Percentiles rank a stretch among this genome's conserved stretches.
Conservation (phyloP, 257 asterid genomes). For the Solanum sparsipilum region DNA sequence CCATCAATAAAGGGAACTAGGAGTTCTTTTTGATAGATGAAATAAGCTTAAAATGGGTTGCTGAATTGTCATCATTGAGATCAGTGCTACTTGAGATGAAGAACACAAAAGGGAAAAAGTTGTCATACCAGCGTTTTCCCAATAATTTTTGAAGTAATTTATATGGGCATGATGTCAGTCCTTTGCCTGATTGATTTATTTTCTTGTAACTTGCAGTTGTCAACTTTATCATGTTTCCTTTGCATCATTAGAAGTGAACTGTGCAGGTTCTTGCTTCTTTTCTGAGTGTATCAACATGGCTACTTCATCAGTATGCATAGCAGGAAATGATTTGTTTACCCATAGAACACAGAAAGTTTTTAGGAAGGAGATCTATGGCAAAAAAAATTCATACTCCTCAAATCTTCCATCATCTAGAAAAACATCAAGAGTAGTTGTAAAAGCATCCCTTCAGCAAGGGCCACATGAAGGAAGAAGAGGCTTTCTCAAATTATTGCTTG, state of each 20-base stretch:
- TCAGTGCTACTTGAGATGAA: neutral
- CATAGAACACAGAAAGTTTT: conserved; percentile 27
- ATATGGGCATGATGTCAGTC: neutral
- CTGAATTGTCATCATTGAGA: neutral
- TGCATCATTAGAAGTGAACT: conserved; percentile 8
- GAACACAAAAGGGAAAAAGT: neutral
- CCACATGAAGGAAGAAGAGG: conserved; percentile 57
- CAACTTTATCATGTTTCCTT: neutral
- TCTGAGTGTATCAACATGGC: conserved; percentile 42
- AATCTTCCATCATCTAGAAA: conserved; percentile 34
- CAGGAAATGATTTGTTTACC: conserved; percentile 53
- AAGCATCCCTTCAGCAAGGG: conserved; percentile 39
- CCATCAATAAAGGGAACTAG: neutral
- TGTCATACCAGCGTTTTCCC: neutral
- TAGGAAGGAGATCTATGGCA: conserved; percentile 50
- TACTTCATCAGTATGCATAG: conserved; percentile 62
- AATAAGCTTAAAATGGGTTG: neutral
- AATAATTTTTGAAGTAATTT: neutral
- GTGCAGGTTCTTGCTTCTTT: conserved; percentile 1
- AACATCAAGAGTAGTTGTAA: conserved; percentile 29
- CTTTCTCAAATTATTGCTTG: conserved; percentile 64
- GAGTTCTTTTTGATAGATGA: neutral
- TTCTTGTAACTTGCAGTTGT: neutral
- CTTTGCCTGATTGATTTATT: neutral
- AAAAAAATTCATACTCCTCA: conserved; percentile 32